A percentile compares a stretch with the other conserved stretches of the same genome.
Evolutionary conservation across 1,139 yeast genomes (phyloP).

Genomic region (Blastobotrys arbuscula): DNA sequence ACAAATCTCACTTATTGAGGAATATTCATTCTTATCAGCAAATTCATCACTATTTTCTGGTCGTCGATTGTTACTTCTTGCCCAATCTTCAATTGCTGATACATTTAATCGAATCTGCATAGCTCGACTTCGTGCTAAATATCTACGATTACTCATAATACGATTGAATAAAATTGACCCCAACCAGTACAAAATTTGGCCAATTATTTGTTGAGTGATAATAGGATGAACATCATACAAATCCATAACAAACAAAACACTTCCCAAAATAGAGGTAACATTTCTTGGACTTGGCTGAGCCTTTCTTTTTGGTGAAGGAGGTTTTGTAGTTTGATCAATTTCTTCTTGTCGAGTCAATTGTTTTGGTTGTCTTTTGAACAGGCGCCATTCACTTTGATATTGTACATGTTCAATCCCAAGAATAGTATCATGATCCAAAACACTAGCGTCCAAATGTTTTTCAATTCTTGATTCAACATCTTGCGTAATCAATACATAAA

Average conservation of each 20-base stretch:
- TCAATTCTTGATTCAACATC: slow-evolving; percentile 38
- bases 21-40: slow-evolving; percentile 22
- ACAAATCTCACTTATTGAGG: slow-evolving; percentile 44
- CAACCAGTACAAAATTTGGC: slow-evolving; percentile 75
- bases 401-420: slow-evolving; percentile 40
- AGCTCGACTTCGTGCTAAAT: slow-evolving; percentile 76
- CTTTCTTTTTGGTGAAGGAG: slow-evolving; percentile 64
- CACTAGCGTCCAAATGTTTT: slow-evolving; percentile 35
- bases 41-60: slow-evolving; percentile 40
- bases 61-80: slow-evolving; percentile 66
- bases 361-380: slow-evolving; percentile 32
- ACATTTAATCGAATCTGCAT: slow-evolving; percentile 83
- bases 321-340: slow-evolving; percentile 56
- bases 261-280: slow-evolving; percentile 81
- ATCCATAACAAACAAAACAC: slow-evolving; percentile 77
- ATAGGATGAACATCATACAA: slow-evolving; percentile 75
- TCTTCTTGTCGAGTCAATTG: slow-evolving; percentile 43
- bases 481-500: slow-evolving; percentile 33
- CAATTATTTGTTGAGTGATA: slow-evolving; percentile 66
- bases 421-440: slow-evolving; percentile 41
- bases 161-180: slow-evolving; percentile 69
- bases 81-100: slow-evolving; percentile 90
- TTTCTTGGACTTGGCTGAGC: slow-evolving; percentile 81
- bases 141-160: slow-evolving; percentile 57
- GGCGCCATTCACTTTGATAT: slow-evolving; percentile 41